Conservation (phyloP, 495 filamentous ascomycete genomes). For the Niebla homalea region DNA sequence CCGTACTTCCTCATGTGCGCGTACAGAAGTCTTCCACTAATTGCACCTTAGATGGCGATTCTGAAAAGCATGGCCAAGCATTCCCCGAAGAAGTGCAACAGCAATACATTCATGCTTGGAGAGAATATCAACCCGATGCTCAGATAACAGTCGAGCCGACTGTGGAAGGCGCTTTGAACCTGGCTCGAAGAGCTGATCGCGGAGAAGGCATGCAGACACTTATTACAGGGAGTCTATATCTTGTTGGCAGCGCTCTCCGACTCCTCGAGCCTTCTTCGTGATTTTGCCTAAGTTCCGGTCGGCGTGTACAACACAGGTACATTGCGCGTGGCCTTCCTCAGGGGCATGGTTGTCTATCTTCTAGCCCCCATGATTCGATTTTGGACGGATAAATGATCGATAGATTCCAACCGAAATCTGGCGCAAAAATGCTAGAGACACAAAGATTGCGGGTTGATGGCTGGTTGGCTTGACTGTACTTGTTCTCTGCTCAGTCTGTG, state of each 20-base stretch:
- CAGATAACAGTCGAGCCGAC: slow-evolving; percentile 16
- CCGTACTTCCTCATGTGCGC: background rate
- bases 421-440: no score
- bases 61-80: slow-evolving; percentile 13
- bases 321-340: background rate
- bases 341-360: no score
- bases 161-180: slow-evolving; percentile 24
- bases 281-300: background rate
- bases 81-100: slow-evolving; percentile 18
- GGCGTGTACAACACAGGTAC: background rate
- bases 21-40: background rate
- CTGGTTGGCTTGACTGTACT: no score
- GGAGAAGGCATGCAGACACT: slow-evolving; percentile 29
- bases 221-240: slow-evolving; percentile 50
- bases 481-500: no score
- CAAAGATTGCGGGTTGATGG: no score
- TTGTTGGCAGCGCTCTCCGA: slow-evolving; percentile 44
- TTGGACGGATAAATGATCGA: no score
- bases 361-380: no score
- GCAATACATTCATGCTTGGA: slow-evolving; percentile 19
- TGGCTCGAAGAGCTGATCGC: slow-evolving; percentile 16
- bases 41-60: slow-evolving; percentile 17
- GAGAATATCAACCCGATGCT: slow-evolving; percentile 16
- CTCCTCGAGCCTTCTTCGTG: slow-evolving; percentile 12
- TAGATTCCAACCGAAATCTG: no score